These are phyloP conservation scores for Plasmodium vivax DNA, from an alignment of 169 alveolate species.

Conservation along the genomic window DNA sequence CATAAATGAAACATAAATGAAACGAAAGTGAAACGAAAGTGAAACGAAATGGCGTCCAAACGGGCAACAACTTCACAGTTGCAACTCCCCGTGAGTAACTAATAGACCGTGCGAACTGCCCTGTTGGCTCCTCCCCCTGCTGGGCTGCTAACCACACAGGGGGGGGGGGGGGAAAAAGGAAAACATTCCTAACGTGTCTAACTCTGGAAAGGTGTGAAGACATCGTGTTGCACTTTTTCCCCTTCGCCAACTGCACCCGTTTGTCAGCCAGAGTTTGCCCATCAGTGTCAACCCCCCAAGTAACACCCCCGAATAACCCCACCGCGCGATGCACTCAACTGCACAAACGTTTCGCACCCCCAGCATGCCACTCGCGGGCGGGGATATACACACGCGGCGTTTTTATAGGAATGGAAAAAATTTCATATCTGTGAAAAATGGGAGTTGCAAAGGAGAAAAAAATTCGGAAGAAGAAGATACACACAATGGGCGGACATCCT, in stretches of 20 bases:
- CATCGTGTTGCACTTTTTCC: not conserved
- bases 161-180: not conserved
- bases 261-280: not conserved
- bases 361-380: not conserved
- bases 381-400: not conserved
- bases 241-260: not conserved
- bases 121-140: not conserved
- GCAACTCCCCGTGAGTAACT: not conserved
- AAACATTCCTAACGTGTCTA: not conserved
- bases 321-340: conserved; percentile 23
- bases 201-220: not conserved
- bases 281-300: not conserved
- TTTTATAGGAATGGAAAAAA: not conserved
- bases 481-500: not conserved
- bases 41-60: not conserved
- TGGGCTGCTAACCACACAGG: not conserved
- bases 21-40: not conserved
- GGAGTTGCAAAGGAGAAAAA: not conserved
- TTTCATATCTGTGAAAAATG: not conserved
- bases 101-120: not conserved
- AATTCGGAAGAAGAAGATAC: not conserved
- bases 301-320: not conserved
- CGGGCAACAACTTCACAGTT: not conserved
- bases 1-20: too few relatives aligned
- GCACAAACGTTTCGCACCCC: conserved; percentile 2